Evolutionary conservation across 2,329 filamentous ascomycete genomes (phyloP), one percentile per base, ranked within the genome.

Genomic region (Neophaeococcomyces mojaviensis): DNA sequence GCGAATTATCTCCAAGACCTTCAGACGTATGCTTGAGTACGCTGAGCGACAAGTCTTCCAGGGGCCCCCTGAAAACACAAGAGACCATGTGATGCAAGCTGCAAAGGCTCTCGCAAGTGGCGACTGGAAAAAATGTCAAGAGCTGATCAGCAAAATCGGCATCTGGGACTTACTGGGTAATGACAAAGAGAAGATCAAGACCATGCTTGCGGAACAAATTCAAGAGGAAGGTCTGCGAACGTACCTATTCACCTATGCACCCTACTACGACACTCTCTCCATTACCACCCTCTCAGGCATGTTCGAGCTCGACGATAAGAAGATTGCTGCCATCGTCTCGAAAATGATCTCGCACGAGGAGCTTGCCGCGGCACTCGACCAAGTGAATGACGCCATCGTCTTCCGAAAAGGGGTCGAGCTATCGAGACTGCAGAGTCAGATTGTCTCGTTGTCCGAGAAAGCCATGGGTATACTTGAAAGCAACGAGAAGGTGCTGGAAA

Each of bases 341-440:
- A 94, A 94, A 76, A 98, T 98, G 92, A 97, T 98, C 68, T 94
- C 88, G 61, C 92, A 98, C 73, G 92, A 98, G 70, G 92, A 98
- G 69, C 82, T 98, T 40, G 87, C 86, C 8, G 92, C 92, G 35
- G 94, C 92, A 31, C 81, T 98, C 22, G 94, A 98, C 73, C 92
- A 98, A 71, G 90, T 98, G 70, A 96, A 94, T 61, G 83, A 86
- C 57, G 94, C 88, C 42, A 88, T 98, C 69, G 92, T 97, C 72
- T 98, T 98, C 86, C 85, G 92, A 69, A 97, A 98, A 82, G 94
- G 92, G 49, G 92, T 98, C 53, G 94, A 98, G 76, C 81, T 98
- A 55, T 95, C 88, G 62, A 82, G 94, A 58, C 80, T 98, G 55
- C 92, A 98, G 72, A 95, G 87, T 66, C 77, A 98, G 62, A 89